Conservation (phyloP, 306 rosid genomes). For the Hippophae gyantsensis region DNA sequence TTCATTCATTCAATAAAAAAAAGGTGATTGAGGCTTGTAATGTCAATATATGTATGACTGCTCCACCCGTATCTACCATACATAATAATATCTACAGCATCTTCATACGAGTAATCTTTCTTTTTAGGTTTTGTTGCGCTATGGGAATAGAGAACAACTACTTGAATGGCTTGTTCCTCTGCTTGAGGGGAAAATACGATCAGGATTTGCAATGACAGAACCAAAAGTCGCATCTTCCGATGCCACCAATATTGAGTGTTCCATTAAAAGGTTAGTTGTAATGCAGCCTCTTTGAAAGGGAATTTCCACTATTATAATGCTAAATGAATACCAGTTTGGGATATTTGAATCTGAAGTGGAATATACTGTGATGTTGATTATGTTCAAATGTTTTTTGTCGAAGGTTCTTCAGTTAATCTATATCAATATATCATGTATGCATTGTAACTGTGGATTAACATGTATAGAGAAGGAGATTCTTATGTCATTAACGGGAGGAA, state of each 20-base stretch:
- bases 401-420: neutral
- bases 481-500: constrained; percentile 77
- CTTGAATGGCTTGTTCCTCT: constrained; percentile 85
- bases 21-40: too few species aligned
- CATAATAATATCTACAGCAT: neutral
- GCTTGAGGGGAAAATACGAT: constrained; percentile 86
- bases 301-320: constrained; percentile 1
- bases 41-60: too few species aligned
- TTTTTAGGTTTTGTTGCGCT: constrained; percentile 75
- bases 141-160: constrained; percentile 70
- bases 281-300: constrained; percentile 10
- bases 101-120: constrained; percentile 11
- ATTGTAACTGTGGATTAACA: neutral
- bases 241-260: constrained; percentile 85
- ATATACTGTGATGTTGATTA: too few species aligned
- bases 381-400: neutral
- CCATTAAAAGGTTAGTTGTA: constrained; percentile 58
- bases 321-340: neutral
- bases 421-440: neutral
- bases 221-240: constrained; percentile 91
- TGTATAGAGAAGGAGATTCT: constrained; percentile 66
- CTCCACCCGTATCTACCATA: too few species aligned
- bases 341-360: neutral
- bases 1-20: too few species aligned
- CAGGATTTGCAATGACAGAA: constrained; percentile 96